phyloP scores from a whole-genome alignment of 2,329 filamentous ascomycete species.

The Trichoderma atrobrunneum region DNA sequence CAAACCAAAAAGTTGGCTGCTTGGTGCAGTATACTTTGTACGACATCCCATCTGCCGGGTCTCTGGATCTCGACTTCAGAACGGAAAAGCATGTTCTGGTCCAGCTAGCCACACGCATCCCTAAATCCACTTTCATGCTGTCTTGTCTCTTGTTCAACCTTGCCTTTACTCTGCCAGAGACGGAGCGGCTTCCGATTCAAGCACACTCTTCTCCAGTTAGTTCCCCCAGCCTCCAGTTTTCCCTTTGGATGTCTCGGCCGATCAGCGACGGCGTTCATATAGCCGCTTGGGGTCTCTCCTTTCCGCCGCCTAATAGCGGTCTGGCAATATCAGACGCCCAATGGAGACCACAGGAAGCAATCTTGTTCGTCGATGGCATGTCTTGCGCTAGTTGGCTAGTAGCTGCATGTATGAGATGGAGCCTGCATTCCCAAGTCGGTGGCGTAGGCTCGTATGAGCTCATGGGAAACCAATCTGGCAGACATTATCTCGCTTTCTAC shows the following conservation, averaged over 20 bases:
- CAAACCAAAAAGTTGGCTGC: background rate
- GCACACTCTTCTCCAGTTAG: background rate
- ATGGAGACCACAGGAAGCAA: background rate
- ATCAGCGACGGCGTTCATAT: background rate
- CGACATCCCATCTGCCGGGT: slow-evolving; percentile 9
- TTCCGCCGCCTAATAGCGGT: background rate
- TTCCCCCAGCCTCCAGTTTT: background rate
- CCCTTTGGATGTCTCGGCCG: slow-evolving; percentile 3
- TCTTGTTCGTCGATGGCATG: background rate
- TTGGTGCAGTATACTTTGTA: background rate
- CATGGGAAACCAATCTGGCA: background rate
- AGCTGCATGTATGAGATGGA: slow-evolving; percentile 11
- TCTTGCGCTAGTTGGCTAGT: background rate
- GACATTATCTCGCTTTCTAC: background rate
- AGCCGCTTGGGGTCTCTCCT: background rate
- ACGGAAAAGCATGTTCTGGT: slow-evolving; percentile 6
- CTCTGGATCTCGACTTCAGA: background rate
- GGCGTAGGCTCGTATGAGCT: background rate
- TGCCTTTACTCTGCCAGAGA: background rate
- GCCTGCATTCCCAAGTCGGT: background rate
- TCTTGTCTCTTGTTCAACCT: background rate
- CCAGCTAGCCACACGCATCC: slow-evolving; percentile 13
- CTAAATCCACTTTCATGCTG: slow-evolving; percentile 4
- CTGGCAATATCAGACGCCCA: background rate
- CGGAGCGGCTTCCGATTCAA: slow-evolving; percentile 2